Conservation (phyloP, 192 early-diverging fungal species). For the Ramicandelaber brevisporus region DNA sequence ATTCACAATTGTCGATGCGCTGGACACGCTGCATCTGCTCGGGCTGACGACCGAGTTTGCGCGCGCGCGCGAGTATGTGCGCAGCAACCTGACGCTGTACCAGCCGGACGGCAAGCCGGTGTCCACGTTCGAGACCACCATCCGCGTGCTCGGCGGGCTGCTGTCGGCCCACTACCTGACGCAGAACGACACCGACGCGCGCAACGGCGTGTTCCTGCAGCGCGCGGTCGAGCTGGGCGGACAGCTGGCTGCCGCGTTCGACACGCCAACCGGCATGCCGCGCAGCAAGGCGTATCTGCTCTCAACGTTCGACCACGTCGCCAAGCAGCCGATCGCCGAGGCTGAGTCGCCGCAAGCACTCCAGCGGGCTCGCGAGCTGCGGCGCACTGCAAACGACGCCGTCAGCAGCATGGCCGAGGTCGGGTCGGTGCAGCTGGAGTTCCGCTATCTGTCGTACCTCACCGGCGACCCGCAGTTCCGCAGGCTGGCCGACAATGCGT, state of each 20-base stretch:
- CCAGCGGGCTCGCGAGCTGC: too few relatives aligned
- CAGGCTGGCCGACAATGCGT: slow-evolving; percentile 34
- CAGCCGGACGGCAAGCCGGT: slow-evolving; percentile 13
- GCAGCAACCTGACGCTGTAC: slow-evolving; percentile 2
- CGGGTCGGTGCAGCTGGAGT: slow-evolving; percentile 66
- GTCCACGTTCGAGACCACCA: slow-evolving; percentile 62
- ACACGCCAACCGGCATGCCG: slow-evolving; percentile 39
- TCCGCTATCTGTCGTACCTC: slow-evolving; percentile 52
- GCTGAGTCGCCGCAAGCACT: too few relatives aligned
- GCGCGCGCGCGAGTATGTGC: slow-evolving; percentile 36
- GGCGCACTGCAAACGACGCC: too few relatives aligned
- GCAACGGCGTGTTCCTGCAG: slow-evolving; percentile 28
- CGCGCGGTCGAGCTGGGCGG: slow-evolving; percentile 57
- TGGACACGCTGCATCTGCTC: slow-evolving; percentile 68
- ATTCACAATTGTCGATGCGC: slow-evolving; percentile 57
- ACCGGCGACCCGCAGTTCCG: slow-evolving; percentile 53
- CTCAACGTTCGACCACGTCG: slow-evolving; percentile 11
- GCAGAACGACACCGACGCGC: slow-evolving; percentile 26
- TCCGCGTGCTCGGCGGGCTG: slow-evolving; percentile 63
- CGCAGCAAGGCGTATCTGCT: slow-evolving; percentile 26
- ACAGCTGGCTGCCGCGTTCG: slow-evolving; percentile 39
- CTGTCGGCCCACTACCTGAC: slow-evolving; percentile 55
- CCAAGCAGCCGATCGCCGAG: too few relatives aligned
- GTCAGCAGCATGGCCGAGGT: slow-evolving; percentile 49
- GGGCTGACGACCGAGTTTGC: slow-evolving; percentile 43